Percentiles rank a stretch among this genome's conserved stretches.
phyloP scores from a whole-genome alignment of 192 early-diverging fungal species.

The Coemansia sp. region DNA sequence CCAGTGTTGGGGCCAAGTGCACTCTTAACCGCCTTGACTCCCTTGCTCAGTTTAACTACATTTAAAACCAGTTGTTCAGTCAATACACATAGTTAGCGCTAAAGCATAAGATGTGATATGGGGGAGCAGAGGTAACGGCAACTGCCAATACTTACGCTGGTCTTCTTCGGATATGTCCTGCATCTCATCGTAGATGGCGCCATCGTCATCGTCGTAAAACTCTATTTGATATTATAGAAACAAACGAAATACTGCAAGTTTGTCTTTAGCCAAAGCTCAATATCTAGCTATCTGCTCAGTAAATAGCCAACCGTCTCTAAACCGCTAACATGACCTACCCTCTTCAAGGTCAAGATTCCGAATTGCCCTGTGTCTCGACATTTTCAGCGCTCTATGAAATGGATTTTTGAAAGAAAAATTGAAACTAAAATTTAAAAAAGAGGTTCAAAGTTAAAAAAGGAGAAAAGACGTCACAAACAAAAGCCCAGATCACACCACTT shows the following conservation, averaged over 20 bases:
- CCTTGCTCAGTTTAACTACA: too few relatives aligned
- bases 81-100: too few relatives aligned
- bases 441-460: slow-evolving; percentile 11
- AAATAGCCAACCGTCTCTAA: neutral
- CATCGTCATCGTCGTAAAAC: slow-evolving; percentile 44
- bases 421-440: neutral
- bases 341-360: slow-evolving; percentile 47
- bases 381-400: slow-evolving; percentile 7
- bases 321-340: slow-evolving; percentile 13
- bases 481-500: neutral
- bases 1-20: neutral
- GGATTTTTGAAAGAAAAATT: neutral
- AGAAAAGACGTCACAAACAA: neutral
- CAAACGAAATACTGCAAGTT: neutral
- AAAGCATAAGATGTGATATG: too few relatives aligned
- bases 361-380: slow-evolving; percentile 51
- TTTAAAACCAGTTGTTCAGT: too few relatives aligned
- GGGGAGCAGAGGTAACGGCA: too few relatives aligned
- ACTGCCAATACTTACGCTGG: slow-evolving; percentile 14
- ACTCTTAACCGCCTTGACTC: too few relatives aligned
- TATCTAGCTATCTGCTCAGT: neutral
- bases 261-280: neutral
- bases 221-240: slow-evolving; percentile 18
- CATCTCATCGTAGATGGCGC: slow-evolving; percentile 33
- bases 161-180: slow-evolving; percentile 50